phyloP scores from a whole-genome alignment of 2,329 filamentous ascomycete genomes.

The Cladobotryum mycophilum region DNA sequence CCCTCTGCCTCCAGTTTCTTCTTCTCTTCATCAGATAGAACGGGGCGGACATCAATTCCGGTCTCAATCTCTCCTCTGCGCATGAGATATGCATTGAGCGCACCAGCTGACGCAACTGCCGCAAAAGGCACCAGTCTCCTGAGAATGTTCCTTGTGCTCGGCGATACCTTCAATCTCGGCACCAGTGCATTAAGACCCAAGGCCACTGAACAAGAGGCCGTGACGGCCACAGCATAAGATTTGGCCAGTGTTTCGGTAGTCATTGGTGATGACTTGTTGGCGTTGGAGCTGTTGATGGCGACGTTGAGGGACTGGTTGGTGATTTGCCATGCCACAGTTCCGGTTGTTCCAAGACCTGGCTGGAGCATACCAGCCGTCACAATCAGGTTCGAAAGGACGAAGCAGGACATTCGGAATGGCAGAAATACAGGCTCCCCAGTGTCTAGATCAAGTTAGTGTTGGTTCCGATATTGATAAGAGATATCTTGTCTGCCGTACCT shows the following conservation, averaged over 20 bases:
- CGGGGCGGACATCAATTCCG: constrained; percentile 88
- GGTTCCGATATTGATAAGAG: too few species aligned
- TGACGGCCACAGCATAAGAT: constrained; percentile 87
- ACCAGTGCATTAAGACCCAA: constrained; percentile 87
- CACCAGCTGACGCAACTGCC: constrained; percentile 85
- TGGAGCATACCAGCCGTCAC: constrained; percentile 97
- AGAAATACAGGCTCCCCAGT: constrained; percentile 88
- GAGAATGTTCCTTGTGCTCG: constrained; percentile 69
- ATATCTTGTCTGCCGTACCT: constrained; percentile 44
- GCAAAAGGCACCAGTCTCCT: constrained; percentile 91
- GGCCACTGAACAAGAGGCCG: constrained; percentile 88
- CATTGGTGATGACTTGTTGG: constrained; percentile 92
- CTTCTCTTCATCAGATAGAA: constrained; percentile 66
- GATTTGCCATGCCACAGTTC: constrained; percentile 90
- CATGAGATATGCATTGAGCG: constrained; percentile 96
- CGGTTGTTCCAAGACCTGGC: constrained; percentile 72
- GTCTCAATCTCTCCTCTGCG: constrained; percentile 88
- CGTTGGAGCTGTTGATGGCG: constrained; percentile 94
- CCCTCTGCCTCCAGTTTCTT: constrained; percentile 49
- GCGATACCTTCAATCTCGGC: constrained; percentile 73
- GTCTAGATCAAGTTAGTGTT: constrained; percentile 47
- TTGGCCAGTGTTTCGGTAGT: constrained; percentile 73
- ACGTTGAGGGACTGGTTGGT: constrained; percentile 97
- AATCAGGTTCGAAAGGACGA: constrained; percentile 85
- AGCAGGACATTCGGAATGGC: constrained; percentile 96